These are phyloP conservation scores for Graphilbum sp. DNA, from an alignment of 2,329 filamentous ascomycete genomes.

Conservation along the genomic window DNA sequence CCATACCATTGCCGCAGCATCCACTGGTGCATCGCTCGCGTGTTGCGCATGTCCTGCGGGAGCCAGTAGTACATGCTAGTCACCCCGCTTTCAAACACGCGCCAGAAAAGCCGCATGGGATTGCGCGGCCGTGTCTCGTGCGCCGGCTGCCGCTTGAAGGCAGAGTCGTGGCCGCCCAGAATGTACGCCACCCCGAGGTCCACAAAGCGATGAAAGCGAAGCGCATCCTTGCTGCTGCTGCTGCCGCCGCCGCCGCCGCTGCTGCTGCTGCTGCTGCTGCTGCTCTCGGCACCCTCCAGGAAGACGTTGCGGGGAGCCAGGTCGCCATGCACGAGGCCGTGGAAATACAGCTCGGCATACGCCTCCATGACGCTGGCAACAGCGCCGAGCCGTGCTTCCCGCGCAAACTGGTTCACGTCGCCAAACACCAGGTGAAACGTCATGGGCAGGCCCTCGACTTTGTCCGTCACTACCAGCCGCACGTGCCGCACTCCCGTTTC, in stretches of 20 bases:
- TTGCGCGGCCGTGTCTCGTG: constrained; percentile 6
- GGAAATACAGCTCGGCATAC: constrained; percentile 6
- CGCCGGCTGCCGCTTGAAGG: neutral
- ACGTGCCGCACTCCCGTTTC: constrained; percentile 2
- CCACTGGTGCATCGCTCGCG: constrained; percentile 5
- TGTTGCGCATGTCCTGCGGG: constrained; percentile 6
- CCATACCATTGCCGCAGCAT: constrained; percentile 8
- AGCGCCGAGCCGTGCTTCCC: constrained; percentile 3
- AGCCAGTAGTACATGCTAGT: constrained; percentile 9
- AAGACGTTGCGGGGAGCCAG: constrained; percentile 9
- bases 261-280: no score
- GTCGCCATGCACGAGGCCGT: constrained; percentile 8
- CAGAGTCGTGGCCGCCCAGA: constrained; percentile 2
- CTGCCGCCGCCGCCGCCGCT: neutral
- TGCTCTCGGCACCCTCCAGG: neutral
- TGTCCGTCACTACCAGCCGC: constrained; percentile 6
- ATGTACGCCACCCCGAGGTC: constrained; percentile 8
- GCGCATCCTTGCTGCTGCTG: neutral
- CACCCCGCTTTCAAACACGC: constrained; percentile 6
- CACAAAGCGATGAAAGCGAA: constrained; percentile 7
- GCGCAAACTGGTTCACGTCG: constrained; percentile 2
- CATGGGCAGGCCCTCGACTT: constrained; percentile 4
- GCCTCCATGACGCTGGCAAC: constrained; percentile 7
- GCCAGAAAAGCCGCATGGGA: constrained; percentile 8
- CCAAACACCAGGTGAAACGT: constrained; percentile 6